Evolutionary conservation across 164 flowering plant species (phyloP), one percentile per base, ranked within the genome.

Genomic region (Annona cherimola): DNA sequence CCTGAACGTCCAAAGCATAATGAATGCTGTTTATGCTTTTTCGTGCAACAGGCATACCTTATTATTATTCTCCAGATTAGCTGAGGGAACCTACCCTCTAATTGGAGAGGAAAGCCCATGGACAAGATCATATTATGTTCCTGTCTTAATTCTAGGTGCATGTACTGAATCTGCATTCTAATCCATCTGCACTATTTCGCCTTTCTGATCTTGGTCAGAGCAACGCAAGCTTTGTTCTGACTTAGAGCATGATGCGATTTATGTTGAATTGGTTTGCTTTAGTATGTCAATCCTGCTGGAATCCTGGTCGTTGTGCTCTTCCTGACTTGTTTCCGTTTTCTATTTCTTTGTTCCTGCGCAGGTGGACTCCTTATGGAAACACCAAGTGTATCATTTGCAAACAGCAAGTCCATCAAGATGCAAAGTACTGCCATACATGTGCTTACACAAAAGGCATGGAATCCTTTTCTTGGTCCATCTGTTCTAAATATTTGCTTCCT

Each of bases 371-470:
- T n/a, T 88, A 86, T 75, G 98, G 98, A 66, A 88, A 70, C 14
- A 82, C 90, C 26, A 95, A 93, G 82, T 93, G 99, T 86, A 86
- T 86, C 4, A 93, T 95, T 74, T 95, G 99, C 88, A 95, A 95
- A 91, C 99, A 95, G 79, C 99, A 95, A 76, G 94, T 93, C 4
- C 99, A 95, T 81, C 99, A 95, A 81, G 82, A 93, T 77, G 98
- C 61, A 69, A 90, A 90, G 74, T 95, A 95, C 76, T 95, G 99
- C 74, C 99, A 95, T 80, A 91, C 98, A 5, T 93, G 99, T 81
- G 99, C 99, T 18, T 95, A 91, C 73, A 77, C 80, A 60, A 95
- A 95, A 90, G 99, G 99, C 92, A 80, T 45, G 57, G 43, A 12
- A 40, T 3, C 44, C 26, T 8, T 39, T 68, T 41, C 35, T 7